Base-by-base conservation (phyloP, 1,284 basidiomycete species). In the Rhodotorula sp. region DNA sequence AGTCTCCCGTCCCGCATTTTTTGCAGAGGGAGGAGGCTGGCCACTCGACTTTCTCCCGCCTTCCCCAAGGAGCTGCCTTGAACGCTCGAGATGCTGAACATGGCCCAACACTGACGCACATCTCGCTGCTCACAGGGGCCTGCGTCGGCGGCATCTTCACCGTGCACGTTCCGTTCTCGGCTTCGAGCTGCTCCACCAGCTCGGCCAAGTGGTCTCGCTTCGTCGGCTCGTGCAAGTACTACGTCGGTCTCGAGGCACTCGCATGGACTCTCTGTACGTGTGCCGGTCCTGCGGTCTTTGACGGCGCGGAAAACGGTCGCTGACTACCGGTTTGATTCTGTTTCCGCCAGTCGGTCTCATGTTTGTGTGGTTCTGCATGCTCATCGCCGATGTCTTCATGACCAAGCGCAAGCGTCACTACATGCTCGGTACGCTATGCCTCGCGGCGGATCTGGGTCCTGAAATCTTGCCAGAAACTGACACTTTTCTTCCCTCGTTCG, bases 371-470 rank as follows among this genome's bases (percentile, higher is more conserved):
- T 52, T 64, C 18, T 15, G 38, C 26, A 34, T 18, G 8, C 8
- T 64, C 47, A 23, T 67, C 47, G 66, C 47, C 21, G 69, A 71
- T 49, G 45, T 28, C 1, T 19, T 67, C 19, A 16, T 16, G 23
- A 18, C 47, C 38, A 67, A 62, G 62, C 55, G 64, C 54, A 56
- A 47, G 56, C 50, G 68, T 15, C 69, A 70, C 69, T 66, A 60
- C 64, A 56, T 66, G 28, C 66, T 66, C 61, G 69, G 69, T 19
- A 14, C 48, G 12, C n/a, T 14, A 50, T 19, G 28, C 21, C 31
- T 4, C 34, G 2, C 21, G 31, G 47, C 21, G 31, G 47, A 23
- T 5, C 31, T 12, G 3, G 5, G 31, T 43, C 5, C 43, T 47
- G 21, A 14, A 8, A 34, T 34, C 34, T 34, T 19, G 49, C 49